Base-by-base conservation (phyloP, 306 rosid genomes). In the Casuarina glauca region DNA sequence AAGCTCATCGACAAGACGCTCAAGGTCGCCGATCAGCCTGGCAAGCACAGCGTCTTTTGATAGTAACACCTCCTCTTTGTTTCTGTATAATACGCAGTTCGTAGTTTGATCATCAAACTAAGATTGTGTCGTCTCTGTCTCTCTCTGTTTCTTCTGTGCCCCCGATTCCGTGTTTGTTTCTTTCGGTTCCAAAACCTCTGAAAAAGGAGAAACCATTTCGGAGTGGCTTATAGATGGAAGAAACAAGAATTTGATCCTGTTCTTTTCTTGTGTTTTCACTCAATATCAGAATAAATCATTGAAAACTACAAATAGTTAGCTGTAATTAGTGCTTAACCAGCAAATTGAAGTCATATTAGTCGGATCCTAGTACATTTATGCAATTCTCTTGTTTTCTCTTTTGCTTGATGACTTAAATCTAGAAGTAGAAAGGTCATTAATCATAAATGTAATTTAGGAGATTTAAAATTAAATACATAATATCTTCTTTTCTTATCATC, bases 1-100 rank as follows among this genome's bases (percentile, higher is more conserved):
- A 87, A 74, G 61, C 84, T 95, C 70, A 95, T 95, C 3, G 95
- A 95, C 45, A 92, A 94, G 84, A 95, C 98, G 2, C 77, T 95
- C 83, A 83, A 95, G 82, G 88, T 86, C 51, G 97, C 98, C 66
- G 97, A 90, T 83, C 82, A 48, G 8, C 96, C 92, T 0, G 84
- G 86, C 67, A 79, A 85, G 50, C 82, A 42, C 12, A 19, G 81
- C 69, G 4, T 79, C 63, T 42, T 74, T 73, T 89, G 68, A 76
- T 67, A 2, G 12, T 3, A 42, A 57, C 49, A 20, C 13, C 12
- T 45, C 55, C 41, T 32, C 43, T 3, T 73, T 1, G 45, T 2
- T 75, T 13, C 60, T 42, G 39, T 69, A 51, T 50, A 46, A 64
- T 36, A 20, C 41, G 49, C 13, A 42, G 44, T 16, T 7, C 64